Conservation (phyloP, 225 moss, liverwort and hornwort species). For the Climacium dendroides region DNA sequence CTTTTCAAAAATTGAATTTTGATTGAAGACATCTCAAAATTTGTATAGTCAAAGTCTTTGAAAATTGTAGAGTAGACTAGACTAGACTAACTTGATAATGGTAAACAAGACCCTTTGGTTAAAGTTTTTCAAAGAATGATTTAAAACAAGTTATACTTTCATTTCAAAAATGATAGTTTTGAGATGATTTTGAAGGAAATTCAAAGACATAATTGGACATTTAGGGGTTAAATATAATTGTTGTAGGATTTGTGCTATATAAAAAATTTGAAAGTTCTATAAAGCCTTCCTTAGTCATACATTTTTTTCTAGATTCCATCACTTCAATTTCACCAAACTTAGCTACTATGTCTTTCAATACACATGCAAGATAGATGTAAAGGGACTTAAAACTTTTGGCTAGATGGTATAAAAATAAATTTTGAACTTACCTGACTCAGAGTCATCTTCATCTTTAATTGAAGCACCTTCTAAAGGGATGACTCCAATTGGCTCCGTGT, state of each 20-base stretch:
- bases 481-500: neutral
- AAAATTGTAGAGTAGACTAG: neutral
- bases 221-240: too few relatives aligned
- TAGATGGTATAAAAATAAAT: neutral
- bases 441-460: neutral
- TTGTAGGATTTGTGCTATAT: neutral
- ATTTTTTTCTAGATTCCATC: neutral
- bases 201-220: accelerated
- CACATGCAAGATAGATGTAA: neutral
- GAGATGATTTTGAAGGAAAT: neutral
- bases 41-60: accelerated
- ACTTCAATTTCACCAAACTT: neutral
- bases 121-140: neutral
- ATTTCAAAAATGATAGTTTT: neutral
- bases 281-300: too few relatives aligned
- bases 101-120: too few relatives aligned
- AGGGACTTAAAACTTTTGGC: neutral
- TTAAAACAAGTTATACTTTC: neutral
- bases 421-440: neutral
- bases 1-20: neutral
- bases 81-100: accelerated
- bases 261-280: neutral
- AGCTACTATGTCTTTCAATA: neutral
- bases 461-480: conserved; percentile 20
- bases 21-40: neutral